phyloP scores from a whole-genome alignment of 1,139 yeast species.

The Meyerozyma carpophila region DNA sequence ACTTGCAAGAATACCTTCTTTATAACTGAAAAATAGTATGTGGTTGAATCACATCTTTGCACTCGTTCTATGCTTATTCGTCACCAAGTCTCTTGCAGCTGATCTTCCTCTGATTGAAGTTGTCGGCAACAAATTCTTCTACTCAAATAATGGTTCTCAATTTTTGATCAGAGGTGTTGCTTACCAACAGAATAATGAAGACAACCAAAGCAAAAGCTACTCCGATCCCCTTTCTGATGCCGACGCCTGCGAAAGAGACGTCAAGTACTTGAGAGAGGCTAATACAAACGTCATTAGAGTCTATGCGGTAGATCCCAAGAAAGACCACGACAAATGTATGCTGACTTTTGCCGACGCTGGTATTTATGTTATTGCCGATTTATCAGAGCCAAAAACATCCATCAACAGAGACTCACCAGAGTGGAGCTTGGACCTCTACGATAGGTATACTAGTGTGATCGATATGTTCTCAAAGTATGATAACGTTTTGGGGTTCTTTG shows the following conservation, averaged over 20 bases:
- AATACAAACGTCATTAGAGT: conserved; percentile 73
- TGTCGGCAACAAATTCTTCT: conserved; percentile 42
- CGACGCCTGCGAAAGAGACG: conserved; percentile 73
- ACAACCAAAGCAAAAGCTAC: conserved; percentile 23
- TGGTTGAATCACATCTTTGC: not conserved
- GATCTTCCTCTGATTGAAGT: conserved; percentile 35
- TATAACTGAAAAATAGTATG: not conserved
- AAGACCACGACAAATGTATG: conserved; percentile 88
- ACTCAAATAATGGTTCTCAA: conserved; percentile 41
- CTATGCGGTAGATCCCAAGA: conserved; percentile 71
- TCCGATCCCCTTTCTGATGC: conserved; percentile 59
- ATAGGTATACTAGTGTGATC: conserved; percentile 74
- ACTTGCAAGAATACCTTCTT: not conserved
- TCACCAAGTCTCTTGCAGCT: conserved; percentile 9
- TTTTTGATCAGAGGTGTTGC: conserved; percentile 43
- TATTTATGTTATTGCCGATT: conserved; percentile 81
- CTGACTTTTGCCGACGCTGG: conserved; percentile 81
- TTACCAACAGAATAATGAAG: conserved; percentile 38
- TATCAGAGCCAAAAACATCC: conserved; percentile 74
- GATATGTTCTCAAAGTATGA: conserved; percentile 81
- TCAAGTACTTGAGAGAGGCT: conserved; percentile 66
- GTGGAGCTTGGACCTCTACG: conserved; percentile 62
- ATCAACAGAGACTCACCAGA: conserved; percentile 72
- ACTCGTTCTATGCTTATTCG: conserved; percentile 1
- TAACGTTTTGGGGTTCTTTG: conserved; percentile 83